Base-by-base conservation (phyloP, 1,284 basidiomycete species). In the Hypsizygus ulmarius region DNA sequence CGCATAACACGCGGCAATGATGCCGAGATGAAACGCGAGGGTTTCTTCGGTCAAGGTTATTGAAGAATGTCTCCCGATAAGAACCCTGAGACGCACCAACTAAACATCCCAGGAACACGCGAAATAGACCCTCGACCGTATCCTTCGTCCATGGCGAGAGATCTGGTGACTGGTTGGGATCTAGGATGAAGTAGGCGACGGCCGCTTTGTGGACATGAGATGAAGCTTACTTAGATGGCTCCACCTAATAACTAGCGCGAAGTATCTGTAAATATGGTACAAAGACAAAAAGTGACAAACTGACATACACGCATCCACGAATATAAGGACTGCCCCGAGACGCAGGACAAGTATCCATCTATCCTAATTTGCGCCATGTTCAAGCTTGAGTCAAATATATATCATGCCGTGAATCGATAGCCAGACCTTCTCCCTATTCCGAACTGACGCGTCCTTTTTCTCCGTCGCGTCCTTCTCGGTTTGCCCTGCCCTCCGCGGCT, bases 281-380 rank as follows among this genome's bases (percentile, higher is more conserved):
- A 10, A 12, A 2, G 36, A 28, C 18, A 41, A 40, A 4, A 51
- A 37, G 12, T 44, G 15, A 43, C 27, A 39, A 42, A 45, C 39
- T 40, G 14, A 70, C 82, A 51, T 62, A 90, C 87, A 88, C 5
- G 85, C 81, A 66, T 90, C 87, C 12, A 87, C 64, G 25, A 77
- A 62, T 29, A 87, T 66, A 8, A 88, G 68, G 6, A 74, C 73
- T 27, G 66, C 59, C 11, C 84, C 87, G 4, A 90, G 71, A 36
- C 74, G 73, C 8, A 79, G 45, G 18, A 85, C 74, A 51, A 78
- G 70, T 40, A 65, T 36, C 81, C 84, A 82, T 39, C 82, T 73
- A 25, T 68, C 68, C 84, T 87, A 47, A 12, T 29, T n/a, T n/a
- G n/a, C n/a, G n/a, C n/a, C n/a, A n/a, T n/a, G n/a, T n/a, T n/a